Conservation (phyloP, 2,329 filamentous ascomycete genomes). For the Aspergillus pseudoviridinutans region DNA sequence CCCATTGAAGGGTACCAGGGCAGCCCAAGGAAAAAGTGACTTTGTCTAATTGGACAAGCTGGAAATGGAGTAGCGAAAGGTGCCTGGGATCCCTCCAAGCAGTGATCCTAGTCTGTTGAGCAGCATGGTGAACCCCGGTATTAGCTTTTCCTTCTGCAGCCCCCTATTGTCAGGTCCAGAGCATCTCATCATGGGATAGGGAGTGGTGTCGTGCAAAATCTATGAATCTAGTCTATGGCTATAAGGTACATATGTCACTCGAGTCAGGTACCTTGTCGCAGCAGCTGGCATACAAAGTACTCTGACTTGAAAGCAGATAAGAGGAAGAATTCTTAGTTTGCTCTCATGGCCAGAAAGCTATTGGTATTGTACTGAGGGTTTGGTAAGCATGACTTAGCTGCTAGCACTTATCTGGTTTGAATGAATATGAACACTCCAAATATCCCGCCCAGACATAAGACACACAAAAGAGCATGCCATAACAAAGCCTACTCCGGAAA, state of each 20-base stretch:
- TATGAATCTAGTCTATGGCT: no score
- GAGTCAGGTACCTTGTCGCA: conserved; percentile 24
- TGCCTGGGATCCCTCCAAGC: no score
- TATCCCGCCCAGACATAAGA: neutral
- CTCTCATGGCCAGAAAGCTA: neutral
- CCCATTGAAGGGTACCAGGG: no score
- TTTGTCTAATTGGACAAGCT: no score
- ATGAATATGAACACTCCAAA: neutral
- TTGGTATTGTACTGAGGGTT: neutral
- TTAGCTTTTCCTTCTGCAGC: no score
- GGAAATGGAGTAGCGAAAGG: no score
- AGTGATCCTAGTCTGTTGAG: no score
- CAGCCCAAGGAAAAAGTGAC: no score
- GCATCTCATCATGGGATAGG: no score
- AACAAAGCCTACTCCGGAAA: neutral
- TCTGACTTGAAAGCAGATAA: neutral
- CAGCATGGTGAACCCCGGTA: no score
- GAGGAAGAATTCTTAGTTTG: neutral
- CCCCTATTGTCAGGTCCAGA: no score
- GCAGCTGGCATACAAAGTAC: neutral
- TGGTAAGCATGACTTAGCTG: neutral
- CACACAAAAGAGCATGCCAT: neutral
- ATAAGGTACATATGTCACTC: neutral
- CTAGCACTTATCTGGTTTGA: neutral
- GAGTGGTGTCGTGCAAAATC: no score